A percentile compares a stretch with the other conserved stretches of the same genome.
These are phyloP conservation scores for Phaeosphaeria sp. DNA, from an alignment of 2,329 filamentous ascomycete species.

Conservation along the genomic window DNA sequence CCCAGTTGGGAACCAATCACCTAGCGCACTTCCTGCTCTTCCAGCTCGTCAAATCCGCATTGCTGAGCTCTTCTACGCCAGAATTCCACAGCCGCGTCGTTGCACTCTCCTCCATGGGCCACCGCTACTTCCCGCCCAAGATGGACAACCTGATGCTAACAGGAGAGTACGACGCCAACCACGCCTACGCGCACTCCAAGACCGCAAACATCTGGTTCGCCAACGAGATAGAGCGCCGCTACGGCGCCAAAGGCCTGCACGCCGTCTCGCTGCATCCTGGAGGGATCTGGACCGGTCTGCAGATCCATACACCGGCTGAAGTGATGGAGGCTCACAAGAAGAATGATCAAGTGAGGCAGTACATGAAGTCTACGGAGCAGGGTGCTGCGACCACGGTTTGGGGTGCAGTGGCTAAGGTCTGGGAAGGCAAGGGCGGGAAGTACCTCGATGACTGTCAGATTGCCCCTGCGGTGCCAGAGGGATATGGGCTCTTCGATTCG, in stretches of 20 bases:
- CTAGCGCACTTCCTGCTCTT: slow-evolving; percentile 63
- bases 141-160: slow-evolving; percentile 50
- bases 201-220: slow-evolving; percentile 60
- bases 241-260: slow-evolving; percentile 53
- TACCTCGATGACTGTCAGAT: slow-evolving; percentile 42
- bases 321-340: slow-evolving; percentile 4
- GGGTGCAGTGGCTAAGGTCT: slow-evolving; percentile 43
- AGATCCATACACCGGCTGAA: slow-evolving; percentile 3
- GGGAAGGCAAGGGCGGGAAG: slow-evolving; percentile 45
- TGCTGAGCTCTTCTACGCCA: slow-evolving; percentile 50
- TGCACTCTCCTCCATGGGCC: slow-evolving; percentile 48
- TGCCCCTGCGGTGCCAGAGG: slow-evolving; percentile 8
- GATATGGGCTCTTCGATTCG: slow-evolving; percentile 1
- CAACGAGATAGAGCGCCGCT: slow-evolving; percentile 59
- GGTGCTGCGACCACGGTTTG: slow-evolving; percentile 50
- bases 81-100: slow-evolving; percentile 56
- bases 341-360: slow-evolving; percentile 13
- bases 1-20: slow-evolving; percentile 62
- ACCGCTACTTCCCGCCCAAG: slow-evolving; percentile 10
- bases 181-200: slow-evolving; percentile 59
- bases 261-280: slow-evolving; percentile 57
- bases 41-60: slow-evolving; percentile 54
- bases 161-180: slow-evolving; percentile 49
- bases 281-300: slow-evolving; percentile 40
- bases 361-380: slow-evolving; percentile 45